phyloP scores from a whole-genome alignment of 2,329 filamentous ascomycete genomes.

The Colletotrichum sp. region DNA sequence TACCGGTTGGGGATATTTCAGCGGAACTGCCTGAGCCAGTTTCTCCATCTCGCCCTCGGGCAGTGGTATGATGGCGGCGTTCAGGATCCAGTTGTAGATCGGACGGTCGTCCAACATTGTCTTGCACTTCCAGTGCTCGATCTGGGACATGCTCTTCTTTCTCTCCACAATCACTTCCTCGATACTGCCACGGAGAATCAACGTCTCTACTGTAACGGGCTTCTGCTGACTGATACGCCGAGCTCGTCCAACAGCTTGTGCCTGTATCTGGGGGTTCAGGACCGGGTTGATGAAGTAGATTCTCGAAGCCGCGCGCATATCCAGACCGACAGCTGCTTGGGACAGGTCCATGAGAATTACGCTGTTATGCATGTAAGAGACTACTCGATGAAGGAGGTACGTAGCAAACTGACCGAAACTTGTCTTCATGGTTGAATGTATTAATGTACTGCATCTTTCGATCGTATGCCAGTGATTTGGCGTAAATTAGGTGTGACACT shows the following conservation, averaged over 20 bases:
- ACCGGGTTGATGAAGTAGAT: constrained; percentile 92
- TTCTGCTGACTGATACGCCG: constrained; percentile 85
- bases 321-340: constrained; percentile 86
- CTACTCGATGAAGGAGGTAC: neutral
- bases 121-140: constrained; percentile 61
- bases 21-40: constrained; percentile 52
- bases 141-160: constrained; percentile 75
- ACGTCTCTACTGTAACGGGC: constrained; percentile 82
- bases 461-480: constrained; percentile 63
- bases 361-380: constrained; percentile 35
- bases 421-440: constrained; percentile 73
- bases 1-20: constrained; percentile 51
- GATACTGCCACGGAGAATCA: constrained; percentile 80
- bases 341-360: constrained; percentile 92
- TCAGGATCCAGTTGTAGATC: constrained; percentile 65
- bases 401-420: constrained; percentile 53
- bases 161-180: constrained; percentile 84
- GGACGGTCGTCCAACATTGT: constrained; percentile 61
- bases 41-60: constrained; percentile 32
- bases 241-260: constrained; percentile 89
- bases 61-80: constrained; percentile 49
- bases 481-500: constrained; percentile 70
- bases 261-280: constrained; percentile 83
- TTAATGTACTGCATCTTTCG: constrained; percentile 78
- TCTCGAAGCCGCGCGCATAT: constrained; percentile 81